A percentile compares a stretch with the other conserved stretches of the same genome.
Conservation (phyloP, 2,329 filamentous ascomycete species). For the Phialophora chinensis region DNA sequence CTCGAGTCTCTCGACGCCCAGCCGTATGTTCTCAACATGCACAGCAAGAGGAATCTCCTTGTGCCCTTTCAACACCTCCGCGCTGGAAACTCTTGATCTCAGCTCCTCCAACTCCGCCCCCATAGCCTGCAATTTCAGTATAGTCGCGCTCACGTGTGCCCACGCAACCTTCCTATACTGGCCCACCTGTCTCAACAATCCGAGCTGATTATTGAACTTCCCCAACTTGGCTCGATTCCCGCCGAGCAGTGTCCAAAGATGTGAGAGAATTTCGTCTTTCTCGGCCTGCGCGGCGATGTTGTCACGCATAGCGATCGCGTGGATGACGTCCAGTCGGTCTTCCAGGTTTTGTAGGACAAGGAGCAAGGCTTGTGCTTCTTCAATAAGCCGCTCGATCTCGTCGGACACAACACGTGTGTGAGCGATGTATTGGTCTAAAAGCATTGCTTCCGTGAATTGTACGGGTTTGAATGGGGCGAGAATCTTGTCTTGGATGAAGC, state of each 20-base stretch:
- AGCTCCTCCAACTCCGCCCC: slow-evolving; percentile 73
- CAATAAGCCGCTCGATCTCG: slow-evolving; percentile 70
- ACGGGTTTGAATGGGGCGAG: slow-evolving; percentile 68
- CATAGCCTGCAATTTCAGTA: slow-evolving; percentile 77
- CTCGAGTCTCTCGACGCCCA: slow-evolving; percentile 74
- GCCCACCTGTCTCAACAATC: slow-evolving; percentile 69
- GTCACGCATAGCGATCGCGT: slow-evolving; percentile 70
- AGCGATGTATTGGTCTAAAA: slow-evolving; percentile 76
- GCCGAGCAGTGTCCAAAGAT: slow-evolving; percentile 76
- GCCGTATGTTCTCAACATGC: slow-evolving; percentile 76
- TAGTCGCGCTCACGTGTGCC: slow-evolving; percentile 69
- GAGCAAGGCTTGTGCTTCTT: slow-evolving; percentile 72
- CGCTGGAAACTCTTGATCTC: slow-evolving; percentile 71
- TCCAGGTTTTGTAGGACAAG: slow-evolving; percentile 71
- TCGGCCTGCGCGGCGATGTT: slow-evolving; percentile 63
- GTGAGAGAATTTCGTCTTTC: slow-evolving; percentile 70
- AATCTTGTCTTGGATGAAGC: slow-evolving; percentile 54
- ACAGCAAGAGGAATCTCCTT: slow-evolving; percentile 69
- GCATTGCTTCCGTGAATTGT: slow-evolving; percentile 63
- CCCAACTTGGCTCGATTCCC: slow-evolving; percentile 67
- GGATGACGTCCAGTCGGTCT: slow-evolving; percentile 71
- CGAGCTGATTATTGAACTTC: slow-evolving; percentile 68
- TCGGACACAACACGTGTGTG: slow-evolving; percentile 74
- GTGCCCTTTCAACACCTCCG: slow-evolving; percentile 44
- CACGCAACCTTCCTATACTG: slow-evolving; percentile 69